phyloP scores from a whole-genome alignment of 2,329 filamentous ascomycete genomes.

The Cordyceps fumosorosea region DNA sequence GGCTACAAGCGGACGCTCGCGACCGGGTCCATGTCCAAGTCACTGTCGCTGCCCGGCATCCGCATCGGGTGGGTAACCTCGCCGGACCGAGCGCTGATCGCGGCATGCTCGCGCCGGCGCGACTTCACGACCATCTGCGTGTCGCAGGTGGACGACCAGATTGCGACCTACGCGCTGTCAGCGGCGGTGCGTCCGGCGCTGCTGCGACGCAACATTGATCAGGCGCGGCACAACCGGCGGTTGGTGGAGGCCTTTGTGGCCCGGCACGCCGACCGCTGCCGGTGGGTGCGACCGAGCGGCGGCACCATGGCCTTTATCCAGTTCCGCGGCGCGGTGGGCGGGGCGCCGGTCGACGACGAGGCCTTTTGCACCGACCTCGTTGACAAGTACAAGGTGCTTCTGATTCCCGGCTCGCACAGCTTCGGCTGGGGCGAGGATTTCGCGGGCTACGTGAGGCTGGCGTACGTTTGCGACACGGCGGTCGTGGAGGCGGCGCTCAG shows the following conservation, averaged over 20 bases:
- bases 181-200: conserved; percentile 32
- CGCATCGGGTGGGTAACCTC: conserved; percentile 78
- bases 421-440: conserved; percentile 65
- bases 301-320: conserved; percentile 75
- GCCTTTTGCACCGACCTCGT: conserved; percentile 63
- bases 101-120: conserved; percentile 55
- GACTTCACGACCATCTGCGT: conserved; percentile 82
- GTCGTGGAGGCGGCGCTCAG: conserved; percentile 61
- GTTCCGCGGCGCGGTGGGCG: conserved; percentile 49
- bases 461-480: conserved; percentile 66
- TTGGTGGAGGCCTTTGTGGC: conserved; percentile 63
- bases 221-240: conserved; percentile 62
- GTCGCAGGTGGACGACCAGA: conserved; percentile 59
- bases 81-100: conserved; percentile 54
- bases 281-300: conserved; percentile 68
- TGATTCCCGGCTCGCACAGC: conserved; percentile 65
- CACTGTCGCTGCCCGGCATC: conserved; percentile 75
- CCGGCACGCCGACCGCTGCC: conserved; percentile 54
- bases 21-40: conserved; percentile 79
- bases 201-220: conserved; percentile 33
- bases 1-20: conserved; percentile 65
- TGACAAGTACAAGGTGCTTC: conserved; percentile 63
- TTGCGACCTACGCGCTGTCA: conserved; percentile 69
- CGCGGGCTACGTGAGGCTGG: conserved; percentile 68
- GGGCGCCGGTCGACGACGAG: conserved; percentile 61